phyloP scores from a whole-genome alignment of 140 eudicot species.

The Artemisia princeps region DNA sequence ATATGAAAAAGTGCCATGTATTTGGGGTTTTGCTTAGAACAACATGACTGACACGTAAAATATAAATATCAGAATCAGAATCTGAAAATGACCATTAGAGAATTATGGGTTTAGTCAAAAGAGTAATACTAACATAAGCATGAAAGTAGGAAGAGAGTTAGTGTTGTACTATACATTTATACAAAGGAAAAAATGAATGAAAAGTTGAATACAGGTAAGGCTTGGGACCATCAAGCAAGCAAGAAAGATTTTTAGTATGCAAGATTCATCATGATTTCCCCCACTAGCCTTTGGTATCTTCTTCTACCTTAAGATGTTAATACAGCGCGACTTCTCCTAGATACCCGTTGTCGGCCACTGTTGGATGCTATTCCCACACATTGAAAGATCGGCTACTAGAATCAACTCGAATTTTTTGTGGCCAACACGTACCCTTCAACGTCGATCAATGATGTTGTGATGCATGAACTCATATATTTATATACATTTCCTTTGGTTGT shows the following conservation, averaged over 20 bases:
- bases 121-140: conserved; percentile 28
- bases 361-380: conserved; percentile 21
- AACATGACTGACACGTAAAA: conserved; percentile 23
- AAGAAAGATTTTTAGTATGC: conserved; percentile 22
- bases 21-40: conserved; percentile 18
- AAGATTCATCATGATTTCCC: conserved; percentile 37
- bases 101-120: conserved; percentile 43
- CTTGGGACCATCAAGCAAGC: conserved; percentile 32
- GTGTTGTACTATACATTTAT: conserved; percentile 1
- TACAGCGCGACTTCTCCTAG: conserved; percentile 24
- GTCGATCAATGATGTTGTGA: conserved; percentile 16
- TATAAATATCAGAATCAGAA: conserved; percentile 13
- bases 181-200: conserved; percentile 13
- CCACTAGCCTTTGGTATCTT: conserved; percentile 39
- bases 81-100: conserved; percentile 23
- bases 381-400: conserved; percentile 18
- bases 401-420: conserved; percentile 20
- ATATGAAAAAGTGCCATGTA: conserved; percentile 4
- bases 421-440: conserved; percentile 23
- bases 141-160: conserved; percentile 23
- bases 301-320: conserved; percentile 28
- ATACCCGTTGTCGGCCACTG: conserved; percentile 32
- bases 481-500: conserved; percentile 10
- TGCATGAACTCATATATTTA: conserved; percentile 3
- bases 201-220: conserved; percentile 26